A percentile compares a stretch with the other conserved stretches of the same genome.
Conservation (phyloP, 495 filamentous ascomycete genomes). For the Tuber melanosporum region DNA sequence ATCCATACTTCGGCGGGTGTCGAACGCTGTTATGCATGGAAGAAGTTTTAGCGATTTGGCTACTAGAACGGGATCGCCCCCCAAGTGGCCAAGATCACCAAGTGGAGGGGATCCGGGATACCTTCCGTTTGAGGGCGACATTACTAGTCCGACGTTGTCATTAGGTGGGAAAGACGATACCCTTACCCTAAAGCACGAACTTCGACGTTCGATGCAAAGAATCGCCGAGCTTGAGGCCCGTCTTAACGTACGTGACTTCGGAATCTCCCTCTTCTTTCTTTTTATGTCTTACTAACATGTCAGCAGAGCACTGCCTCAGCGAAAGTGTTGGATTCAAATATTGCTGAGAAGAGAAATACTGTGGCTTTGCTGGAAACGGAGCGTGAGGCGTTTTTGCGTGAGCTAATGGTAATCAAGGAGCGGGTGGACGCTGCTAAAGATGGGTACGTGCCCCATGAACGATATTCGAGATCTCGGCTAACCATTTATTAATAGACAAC, state of each 20-base stretch:
- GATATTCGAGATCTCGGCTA: constrained; percentile 10
- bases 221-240: constrained; percentile 75
- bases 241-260: constrained; percentile 47
- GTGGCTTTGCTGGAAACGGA: constrained; percentile 93
- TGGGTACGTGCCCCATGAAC: constrained; percentile 28
- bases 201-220: constrained; percentile 71
- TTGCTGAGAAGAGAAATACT: constrained; percentile 89
- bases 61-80: constrained; percentile 29
- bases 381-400: constrained; percentile 87
- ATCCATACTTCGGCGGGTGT: constrained; percentile 78
- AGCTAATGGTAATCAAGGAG: constrained; percentile 78
- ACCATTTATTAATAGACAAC: constrained; percentile 47
- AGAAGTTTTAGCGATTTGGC: constrained; percentile 69
- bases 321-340: constrained; percentile 73
- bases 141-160: constrained; percentile 66
- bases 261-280: background rate
- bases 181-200: constrained; percentile 64
- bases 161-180: constrained; percentile 65
- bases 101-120: constrained; percentile 55
- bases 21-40: constrained; percentile 88
- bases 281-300: constrained; percentile 30
- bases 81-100: constrained; percentile 67
- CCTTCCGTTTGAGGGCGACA: constrained; percentile 50
- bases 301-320: constrained; percentile 63
- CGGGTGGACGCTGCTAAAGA: constrained; percentile 63